These are phyloP conservation scores for Udeniomyces megalosporus DNA, from an alignment of 768 basidiomycete genomes.

Conservation along the genomic window DNA sequence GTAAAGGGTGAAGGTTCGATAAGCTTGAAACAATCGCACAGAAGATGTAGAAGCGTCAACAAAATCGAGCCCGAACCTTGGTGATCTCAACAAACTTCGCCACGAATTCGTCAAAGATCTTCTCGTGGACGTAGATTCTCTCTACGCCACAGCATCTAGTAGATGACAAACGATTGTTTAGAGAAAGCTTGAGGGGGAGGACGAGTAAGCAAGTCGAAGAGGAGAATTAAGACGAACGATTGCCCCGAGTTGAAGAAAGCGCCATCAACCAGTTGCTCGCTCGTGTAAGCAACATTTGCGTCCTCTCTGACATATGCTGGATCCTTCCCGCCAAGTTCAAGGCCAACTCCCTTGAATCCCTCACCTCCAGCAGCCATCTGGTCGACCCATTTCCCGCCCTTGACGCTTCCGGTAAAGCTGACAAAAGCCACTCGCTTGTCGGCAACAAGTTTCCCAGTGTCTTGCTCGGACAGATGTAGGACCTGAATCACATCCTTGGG, in stretches of 20 bases:
- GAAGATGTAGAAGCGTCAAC: background rate
- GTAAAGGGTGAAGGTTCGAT: background rate
- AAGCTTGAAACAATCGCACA: background rate
- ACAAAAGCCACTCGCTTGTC: constrained; percentile 61
- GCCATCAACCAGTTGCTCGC: constrained; percentile 82
- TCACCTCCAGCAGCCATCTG: constrained; percentile 46
- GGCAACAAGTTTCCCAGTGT: constrained; percentile 47
- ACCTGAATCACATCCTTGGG: constrained; percentile 47
- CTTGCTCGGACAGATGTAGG: constrained; percentile 21
- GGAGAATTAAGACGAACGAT: constrained; percentile 36
- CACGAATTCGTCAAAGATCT: constrained; percentile 65
- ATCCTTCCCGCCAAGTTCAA: constrained; percentile 96
- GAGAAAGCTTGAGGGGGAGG: background rate
- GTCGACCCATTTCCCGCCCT: constrained; percentile 56
- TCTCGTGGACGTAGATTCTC: constrained; percentile 87
- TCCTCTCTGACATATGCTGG: constrained; percentile 87
- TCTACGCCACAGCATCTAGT: constrained; percentile 60
- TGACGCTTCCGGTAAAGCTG: constrained; percentile 79
- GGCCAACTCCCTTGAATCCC: constrained; percentile 70
- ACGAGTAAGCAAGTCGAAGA: background rate
- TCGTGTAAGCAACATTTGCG: constrained; percentile 67
- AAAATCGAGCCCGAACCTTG: constrained; percentile 37
- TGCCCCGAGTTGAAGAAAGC: constrained; percentile 96
- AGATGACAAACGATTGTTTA: background rate
- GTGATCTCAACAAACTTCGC: constrained; percentile 51